These are phyloP conservation scores for Microdochium trichocladiopsis DNA, from an alignment of 2,329 filamentous ascomycete genomes.

Conservation along the genomic window DNA sequence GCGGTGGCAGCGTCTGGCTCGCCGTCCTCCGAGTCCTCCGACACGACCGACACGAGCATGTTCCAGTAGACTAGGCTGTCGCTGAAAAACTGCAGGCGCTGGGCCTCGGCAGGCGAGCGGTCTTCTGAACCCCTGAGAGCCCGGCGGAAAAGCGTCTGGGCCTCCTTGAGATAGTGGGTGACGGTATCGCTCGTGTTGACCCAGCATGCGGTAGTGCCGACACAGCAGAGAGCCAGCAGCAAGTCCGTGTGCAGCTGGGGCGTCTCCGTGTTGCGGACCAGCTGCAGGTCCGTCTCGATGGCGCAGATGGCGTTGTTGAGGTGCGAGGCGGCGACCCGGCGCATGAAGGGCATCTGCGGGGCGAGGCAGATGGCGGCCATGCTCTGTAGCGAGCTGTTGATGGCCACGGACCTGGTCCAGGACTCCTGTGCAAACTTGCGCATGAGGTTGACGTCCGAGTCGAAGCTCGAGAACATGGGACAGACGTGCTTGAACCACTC, in stretches of 20 bases:
- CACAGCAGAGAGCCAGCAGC: constrained; percentile 29
- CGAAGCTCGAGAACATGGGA: constrained; percentile 31
- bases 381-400: constrained; percentile 29
- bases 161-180: constrained; percentile 21
- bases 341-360: constrained; percentile 25
- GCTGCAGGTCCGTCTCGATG: constrained; percentile 24
- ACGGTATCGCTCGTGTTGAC: constrained; percentile 25
- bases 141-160: constrained; percentile 7
- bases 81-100: constrained; percentile 27
- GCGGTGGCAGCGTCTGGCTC: constrained; percentile 1
- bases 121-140: constrained; percentile 3
- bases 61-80: constrained; percentile 32
- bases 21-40: constrained; percentile 17
- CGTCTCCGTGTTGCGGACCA: constrained; percentile 9
- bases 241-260: constrained; percentile 23
- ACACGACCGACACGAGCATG: constrained; percentile 28
- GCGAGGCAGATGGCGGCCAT: constrained; percentile 31
- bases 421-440: constrained; percentile 26
- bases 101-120: constrained; percentile 12
- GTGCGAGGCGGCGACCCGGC: constrained; percentile 23
- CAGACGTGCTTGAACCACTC: constrained; percentile 33
- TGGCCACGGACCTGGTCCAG: constrained; percentile 26
- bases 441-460: constrained; percentile 29
- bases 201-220: constrained; percentile 32
- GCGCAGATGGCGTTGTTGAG: constrained; percentile 23